Percentiles rank a stretch among this genome's conserved stretches.
These are phyloP conservation scores for Sergeia podlipaevii DNA, from an alignment of 208 protist genomes.

Conservation along the genomic window DNA sequence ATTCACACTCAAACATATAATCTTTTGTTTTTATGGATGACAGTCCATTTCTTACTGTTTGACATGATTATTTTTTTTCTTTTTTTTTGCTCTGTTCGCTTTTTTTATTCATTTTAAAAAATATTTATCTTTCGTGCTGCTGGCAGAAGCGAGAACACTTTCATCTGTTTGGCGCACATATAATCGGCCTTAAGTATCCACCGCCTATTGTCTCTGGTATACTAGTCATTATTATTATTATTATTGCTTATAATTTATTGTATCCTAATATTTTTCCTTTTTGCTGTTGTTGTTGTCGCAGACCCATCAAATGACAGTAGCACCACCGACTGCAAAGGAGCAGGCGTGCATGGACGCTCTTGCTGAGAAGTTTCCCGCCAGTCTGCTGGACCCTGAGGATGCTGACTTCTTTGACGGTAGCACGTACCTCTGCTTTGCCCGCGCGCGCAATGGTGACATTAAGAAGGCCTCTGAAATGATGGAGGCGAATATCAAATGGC, in stretches of 20 bases:
- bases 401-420: constrained; percentile 34
- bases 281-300: neutral
- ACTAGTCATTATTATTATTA: neutral
- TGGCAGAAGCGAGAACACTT: too few relatives aligned
- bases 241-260: neutral
- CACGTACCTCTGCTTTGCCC: constrained; percentile 66
- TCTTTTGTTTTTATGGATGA: too few relatives aligned
- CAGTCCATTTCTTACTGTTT: too few relatives aligned
- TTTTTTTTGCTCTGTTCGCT: too few relatives aligned
- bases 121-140: too few relatives aligned
- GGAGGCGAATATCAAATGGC: constrained; percentile 40
- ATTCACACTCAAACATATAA: too few relatives aligned
- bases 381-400: constrained; percentile 21
- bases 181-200: too few relatives aligned
- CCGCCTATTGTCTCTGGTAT: too few relatives aligned
- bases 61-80: too few relatives aligned
- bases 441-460: constrained; percentile 34
- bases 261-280: constrained; percentile 3
- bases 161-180: too few relatives aligned
- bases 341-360: constrained; percentile 33
- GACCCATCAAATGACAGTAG: constrained; percentile 11
- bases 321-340: constrained; percentile 27
- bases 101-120: too few relatives aligned
- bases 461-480: constrained; percentile 45
- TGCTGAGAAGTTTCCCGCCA: constrained; percentile 22